Evolutionary conservation across 2,329 filamentous ascomycete species (phyloP).

Genomic region (Trichoderma oligosporum): DNA sequence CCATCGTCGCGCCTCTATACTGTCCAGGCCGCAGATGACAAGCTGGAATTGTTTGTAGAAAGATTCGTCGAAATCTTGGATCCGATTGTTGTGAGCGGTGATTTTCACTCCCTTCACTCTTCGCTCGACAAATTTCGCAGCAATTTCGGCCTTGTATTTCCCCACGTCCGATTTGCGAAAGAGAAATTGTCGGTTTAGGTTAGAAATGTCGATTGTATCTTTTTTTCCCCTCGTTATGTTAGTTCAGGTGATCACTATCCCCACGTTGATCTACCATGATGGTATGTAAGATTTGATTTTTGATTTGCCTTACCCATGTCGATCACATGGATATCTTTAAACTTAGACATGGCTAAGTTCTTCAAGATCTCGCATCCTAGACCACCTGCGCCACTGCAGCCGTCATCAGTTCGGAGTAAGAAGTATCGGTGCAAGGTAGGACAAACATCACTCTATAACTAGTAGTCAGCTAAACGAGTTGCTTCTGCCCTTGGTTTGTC

Average conservation of each 20-base stretch:
- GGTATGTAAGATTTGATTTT: too few relatives aligned
- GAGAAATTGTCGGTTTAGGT: conserved; percentile 94
- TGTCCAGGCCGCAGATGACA: conserved; percentile 91
- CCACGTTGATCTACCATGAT: too few relatives aligned
- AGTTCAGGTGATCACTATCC: background rate
- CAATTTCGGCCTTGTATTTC: conserved; percentile 88
- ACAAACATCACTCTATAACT: conserved; percentile 49
- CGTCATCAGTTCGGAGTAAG: background rate
- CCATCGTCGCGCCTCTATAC: conserved; percentile 96
- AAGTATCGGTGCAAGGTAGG: conserved; percentile 16
- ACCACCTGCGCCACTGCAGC: conserved; percentile 77
- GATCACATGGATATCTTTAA: conserved; percentile 96
- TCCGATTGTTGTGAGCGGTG: conserved; percentile 88
- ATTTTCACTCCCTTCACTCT: conserved; percentile 89
- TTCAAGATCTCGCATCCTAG: conserved; percentile 96
- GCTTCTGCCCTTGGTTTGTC: background rate
- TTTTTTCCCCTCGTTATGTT: conserved; percentile 41
- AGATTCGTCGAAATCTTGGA: conserved; percentile 92
- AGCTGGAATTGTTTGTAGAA: conserved; percentile 98
- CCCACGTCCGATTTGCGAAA: conserved; percentile 91
- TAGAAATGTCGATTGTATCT: conserved; percentile 98
- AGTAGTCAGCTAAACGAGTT: conserved; percentile 16
- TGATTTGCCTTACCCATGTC: conserved; percentile 71
- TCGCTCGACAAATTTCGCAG: conserved; percentile 84
- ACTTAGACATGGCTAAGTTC: conserved; percentile 89